A percentile compares a stretch with the other conserved stretches of the same genome.
Evolutionary conservation across 2,329 filamentous ascomycete species (phyloP).

Genomic region (Verticillium albo-atrum): DNA sequence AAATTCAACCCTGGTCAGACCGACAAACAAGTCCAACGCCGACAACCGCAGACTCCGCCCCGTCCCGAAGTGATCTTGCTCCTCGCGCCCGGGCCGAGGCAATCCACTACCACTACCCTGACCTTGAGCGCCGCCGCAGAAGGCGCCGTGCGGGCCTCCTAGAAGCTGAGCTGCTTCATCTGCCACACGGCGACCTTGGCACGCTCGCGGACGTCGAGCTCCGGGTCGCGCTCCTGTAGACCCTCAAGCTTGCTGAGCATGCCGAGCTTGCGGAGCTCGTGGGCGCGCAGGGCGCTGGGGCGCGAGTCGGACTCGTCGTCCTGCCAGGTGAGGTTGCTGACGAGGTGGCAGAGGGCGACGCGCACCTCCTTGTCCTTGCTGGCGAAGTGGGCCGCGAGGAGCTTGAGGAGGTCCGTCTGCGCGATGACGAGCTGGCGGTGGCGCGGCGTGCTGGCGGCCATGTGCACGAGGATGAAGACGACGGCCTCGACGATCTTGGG

Average conservation of each 20-base stretch:
- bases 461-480: constrained; percentile 79
- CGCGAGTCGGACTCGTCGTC: constrained; percentile 67
- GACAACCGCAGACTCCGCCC: not conserved
- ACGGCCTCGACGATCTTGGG: constrained; percentile 72
- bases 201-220: constrained; percentile 78
- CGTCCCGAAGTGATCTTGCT: not conserved
- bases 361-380: constrained; percentile 72
- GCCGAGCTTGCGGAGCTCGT: constrained; percentile 66
- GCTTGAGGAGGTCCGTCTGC: constrained; percentile 70
- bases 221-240: constrained; percentile 61
- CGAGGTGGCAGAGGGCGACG: constrained; percentile 73
- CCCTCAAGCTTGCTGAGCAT: constrained; percentile 62
- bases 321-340: constrained; percentile 80
- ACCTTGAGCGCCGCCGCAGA: no score
- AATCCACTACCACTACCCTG: not conserved
- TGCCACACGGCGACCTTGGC: constrained; percentile 76
- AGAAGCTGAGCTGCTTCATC: constrained; percentile 43
- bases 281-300: constrained; percentile 61
- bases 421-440: constrained; percentile 75
- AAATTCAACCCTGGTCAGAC: not conserved
- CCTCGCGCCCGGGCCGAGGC: not conserved
- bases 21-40: not conserved
- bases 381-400: constrained; percentile 67
- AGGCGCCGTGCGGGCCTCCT: not conserved
- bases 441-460: constrained; percentile 74